Conservation (phyloP, 805 yeast species). For the Saccharomyces paradoxus region DNA sequence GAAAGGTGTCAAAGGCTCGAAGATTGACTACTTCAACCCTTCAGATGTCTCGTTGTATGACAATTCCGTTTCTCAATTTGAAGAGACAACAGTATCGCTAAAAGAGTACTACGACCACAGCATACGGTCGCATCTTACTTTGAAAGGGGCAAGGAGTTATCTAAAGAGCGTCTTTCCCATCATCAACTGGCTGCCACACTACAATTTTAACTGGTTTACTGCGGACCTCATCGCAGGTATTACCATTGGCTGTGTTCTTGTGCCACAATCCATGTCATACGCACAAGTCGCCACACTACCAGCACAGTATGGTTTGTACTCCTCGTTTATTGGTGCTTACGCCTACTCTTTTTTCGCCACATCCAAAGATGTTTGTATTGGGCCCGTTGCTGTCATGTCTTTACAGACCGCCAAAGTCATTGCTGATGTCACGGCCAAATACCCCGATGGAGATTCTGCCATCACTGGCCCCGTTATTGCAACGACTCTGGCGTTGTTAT, state of each 20-base stretch:
- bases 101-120: slow-evolving; percentile 19
- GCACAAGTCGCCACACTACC: slow-evolving; percentile 77
- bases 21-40: slow-evolving; percentile 4
- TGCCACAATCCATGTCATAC: slow-evolving; percentile 94
- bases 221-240: slow-evolving; percentile 86
- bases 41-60: not conserved
- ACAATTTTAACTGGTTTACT: slow-evolving; percentile 70
- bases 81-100: slow-evolving; percentile 15
- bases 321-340: slow-evolving; percentile 86
- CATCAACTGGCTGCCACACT: slow-evolving; percentile 74
- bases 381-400: slow-evolving; percentile 96
- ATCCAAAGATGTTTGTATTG: slow-evolving; percentile 89
- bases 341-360: slow-evolving; percentile 89
- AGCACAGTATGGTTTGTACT: slow-evolving; percentile 81
- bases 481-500: slow-evolving; percentile 64
- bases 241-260: slow-evolving; percentile 86
- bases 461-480: slow-evolving; percentile 66
- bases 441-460: slow-evolving; percentile 31
- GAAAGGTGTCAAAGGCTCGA: slow-evolving; percentile 1
- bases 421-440: slow-evolving; percentile 47
- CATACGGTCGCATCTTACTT: slow-evolving; percentile 23
- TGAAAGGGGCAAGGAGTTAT: slow-evolving; percentile 38
- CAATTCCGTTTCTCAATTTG: slow-evolving; percentile 9
- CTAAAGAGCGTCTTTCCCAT: slow-evolving; percentile 68
- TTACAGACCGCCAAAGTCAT: slow-evolving; percentile 74